Base-by-base conservation (phyloP, 164 flowering plant species). In the Cinnamomum micranthum region DNA sequence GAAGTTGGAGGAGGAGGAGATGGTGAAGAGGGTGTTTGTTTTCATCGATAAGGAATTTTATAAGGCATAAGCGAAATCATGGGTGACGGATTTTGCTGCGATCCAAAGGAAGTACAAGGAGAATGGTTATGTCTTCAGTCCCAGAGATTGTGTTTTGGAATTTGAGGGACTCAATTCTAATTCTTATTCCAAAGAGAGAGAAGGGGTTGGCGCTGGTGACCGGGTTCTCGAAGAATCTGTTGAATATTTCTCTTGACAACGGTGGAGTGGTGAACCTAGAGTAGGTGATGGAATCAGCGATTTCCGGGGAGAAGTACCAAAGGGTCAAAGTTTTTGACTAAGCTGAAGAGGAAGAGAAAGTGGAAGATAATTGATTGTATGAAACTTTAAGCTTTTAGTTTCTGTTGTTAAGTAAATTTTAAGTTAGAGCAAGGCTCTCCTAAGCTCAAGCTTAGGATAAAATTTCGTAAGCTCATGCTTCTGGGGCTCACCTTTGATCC, bases 31-130 rank as follows among this genome's bases (percentile, higher is more conserved):
- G 41, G 50, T 89, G 1, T 79, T 89, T 59, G 92, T 89, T 15
- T 89, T 89, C 73, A 89, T 89, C 59, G 90, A 87, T 41, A 88
- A 87, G 92, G 92, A 86, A 58, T 88, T 88, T 66, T 88, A 88
- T n/a, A 20, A 78, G 68, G 90, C 86, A 2, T 35, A 22, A 15
- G n/a, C n/a, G n/a, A 72, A 78, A 19, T 2, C n/a, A 0, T 86
- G 88, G 90, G 88, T 85, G 63, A 86, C 87, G 1, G 90, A 85
- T 24, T 87, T 86, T 51, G 65, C 80, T 62, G 85, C 60, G 0
- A 84, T 88, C 14, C 63, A 28, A 64, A 82, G 83, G 75, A 85
- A 87, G 75, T 85, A 74, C 68, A 6, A 59, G 63, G 81, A 80
- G 66, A 63, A 47, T 1, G 88, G 86, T 27, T 81, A 79, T 27